Evolutionary conservation across 805 yeast genomes (phyloP), one percentile per base, ranked within the genome.

Genomic region (Jamesozyma piceae): DNA sequence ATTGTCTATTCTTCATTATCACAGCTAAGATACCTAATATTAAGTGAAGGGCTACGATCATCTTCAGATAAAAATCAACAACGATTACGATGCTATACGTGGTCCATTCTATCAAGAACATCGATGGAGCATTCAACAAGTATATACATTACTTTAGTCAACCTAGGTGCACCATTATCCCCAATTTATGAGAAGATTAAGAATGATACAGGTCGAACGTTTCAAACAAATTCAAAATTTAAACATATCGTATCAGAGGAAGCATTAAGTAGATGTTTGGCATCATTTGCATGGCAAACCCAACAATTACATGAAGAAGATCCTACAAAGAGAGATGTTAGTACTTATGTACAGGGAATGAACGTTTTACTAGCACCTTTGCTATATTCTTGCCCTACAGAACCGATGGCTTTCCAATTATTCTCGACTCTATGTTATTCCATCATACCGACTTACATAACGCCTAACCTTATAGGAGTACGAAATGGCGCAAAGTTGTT

Each of bases 321-420:
- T 24, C 36, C 37, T 3, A 28, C 40, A 14, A 43, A 36, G 21
- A 36, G 21, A 20, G 26, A 32, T 13, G 49, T 55, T 24, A 51
- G 59, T 39, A 51, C 68, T 0, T 86, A 86, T 55, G 95, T 88
- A n/a, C 96, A 88, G 58, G 96, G 96, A 2, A 77, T 89, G 82
- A 88, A 88, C 57, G 87, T 88, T 0, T 60, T 88, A 19, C 72
- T 82, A 20, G 96, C 95, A 0, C 95, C 96, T 1, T 74, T 88
- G 43, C 73, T 87, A 15, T 88, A 76, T 57, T 72, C 82, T 1
- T 72, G 82, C 51, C 78, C 80, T 34, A 76, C 87, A 29, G 97
- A 88, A 58, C 88, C 95, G 0, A 86, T 87, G 63, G 92, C 95
- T 2, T 87, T 78, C 57, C 75, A 82, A 10, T 47, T 89, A 29